Evolutionary conservation across 345 rosid genomes (phyloP).

Genomic region (Noccaea caerulescens): DNA sequence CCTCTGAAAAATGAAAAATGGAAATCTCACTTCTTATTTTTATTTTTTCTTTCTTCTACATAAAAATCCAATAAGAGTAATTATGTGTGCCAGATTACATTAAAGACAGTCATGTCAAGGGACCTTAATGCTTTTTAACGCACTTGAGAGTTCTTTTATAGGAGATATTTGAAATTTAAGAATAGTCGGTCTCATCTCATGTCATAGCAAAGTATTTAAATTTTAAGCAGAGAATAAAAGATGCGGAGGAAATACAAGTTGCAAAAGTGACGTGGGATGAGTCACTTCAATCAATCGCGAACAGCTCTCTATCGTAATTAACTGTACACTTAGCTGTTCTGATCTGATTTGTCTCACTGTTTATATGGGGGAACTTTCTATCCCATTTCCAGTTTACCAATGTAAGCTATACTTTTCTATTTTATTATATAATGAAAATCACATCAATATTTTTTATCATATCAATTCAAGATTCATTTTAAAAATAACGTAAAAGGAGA

Average conservation of each 20-base stretch:
- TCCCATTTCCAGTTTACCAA: conserved; percentile 9
- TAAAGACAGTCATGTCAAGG: conserved; percentile 43
- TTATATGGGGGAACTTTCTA: conserved; percentile 26
- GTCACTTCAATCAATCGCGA: conserved; percentile 37
- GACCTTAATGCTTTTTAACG: conserved; percentile 31
- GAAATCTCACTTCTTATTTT: conserved; percentile 23
- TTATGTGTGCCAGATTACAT: conserved; percentile 36
- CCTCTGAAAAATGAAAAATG: conserved; percentile 36
- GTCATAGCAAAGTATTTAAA: background rate
- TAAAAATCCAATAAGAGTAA: conserved; percentile 19
- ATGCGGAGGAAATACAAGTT: background rate
- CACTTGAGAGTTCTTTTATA: background rate
- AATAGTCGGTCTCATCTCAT: conserved; percentile 2
- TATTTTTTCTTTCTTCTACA: conserved; percentile 13
- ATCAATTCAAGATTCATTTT: background rate
- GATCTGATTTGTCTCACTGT: conserved; percentile 38
- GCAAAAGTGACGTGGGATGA: conserved; percentile 22
- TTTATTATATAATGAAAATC: background rate
- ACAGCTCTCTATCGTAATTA: background rate
- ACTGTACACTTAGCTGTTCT: conserved; percentile 35
- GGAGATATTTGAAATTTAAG: conserved; percentile 2
- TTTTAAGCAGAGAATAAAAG: background rate
- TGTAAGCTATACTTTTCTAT: background rate
- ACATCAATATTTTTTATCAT: background rate
- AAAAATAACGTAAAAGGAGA: too few relatives aligned